Evolutionary conservation across 805 yeast species (phyloP).

Genomic region (Vanderwaltozyma verrucispora): DNA sequence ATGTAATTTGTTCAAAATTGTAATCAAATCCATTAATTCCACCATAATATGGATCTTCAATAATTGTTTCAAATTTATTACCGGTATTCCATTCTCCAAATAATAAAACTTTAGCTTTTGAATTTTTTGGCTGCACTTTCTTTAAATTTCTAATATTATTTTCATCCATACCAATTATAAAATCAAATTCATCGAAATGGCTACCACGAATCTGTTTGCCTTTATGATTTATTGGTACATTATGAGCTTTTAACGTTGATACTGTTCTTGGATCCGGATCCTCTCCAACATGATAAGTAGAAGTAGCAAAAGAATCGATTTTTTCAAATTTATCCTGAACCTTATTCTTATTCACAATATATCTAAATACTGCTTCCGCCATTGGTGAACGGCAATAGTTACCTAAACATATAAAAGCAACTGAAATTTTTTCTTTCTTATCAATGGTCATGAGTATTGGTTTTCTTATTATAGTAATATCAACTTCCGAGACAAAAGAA

Average conservation of each 20-base stretch:
- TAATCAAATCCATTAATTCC: conserved; percentile 73
- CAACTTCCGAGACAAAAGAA: too few species aligned
- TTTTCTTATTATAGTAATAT: too few species aligned
- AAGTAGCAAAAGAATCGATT: conserved; percentile 86
- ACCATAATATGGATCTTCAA: conserved; percentile 91
- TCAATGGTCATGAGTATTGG: conserved; percentile 12
- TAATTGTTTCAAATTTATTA: conserved; percentile 40
- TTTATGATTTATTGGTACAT: conserved; percentile 61
- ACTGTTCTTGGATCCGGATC: conserved; percentile 69
- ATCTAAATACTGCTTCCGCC: conserved; percentile 89
- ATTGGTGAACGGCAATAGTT: conserved; percentile 93
- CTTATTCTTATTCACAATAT: conserved; percentile 44
- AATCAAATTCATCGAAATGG: conserved; percentile 53
- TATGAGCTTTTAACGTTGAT: conserved; percentile 55
- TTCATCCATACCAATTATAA: conserved; percentile 62
- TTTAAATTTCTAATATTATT: conserved; percentile 43
- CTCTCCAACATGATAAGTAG: conserved; percentile 76
- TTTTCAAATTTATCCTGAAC: conserved; percentile 33
- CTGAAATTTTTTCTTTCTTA: conserved; percentile 32
- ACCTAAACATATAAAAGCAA: conserved; percentile 87
- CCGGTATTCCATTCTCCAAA: conserved; percentile 78
- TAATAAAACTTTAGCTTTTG: conserved; percentile 41
- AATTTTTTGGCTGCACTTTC: conserved; percentile 39
- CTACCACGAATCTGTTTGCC: conserved; percentile 55
- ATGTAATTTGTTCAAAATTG: conserved; percentile 63